Evolutionary conservation across 2,329 filamentous ascomycete genomes (phyloP).

Genomic region (Phaeosphaeriaceae sp.): DNA sequence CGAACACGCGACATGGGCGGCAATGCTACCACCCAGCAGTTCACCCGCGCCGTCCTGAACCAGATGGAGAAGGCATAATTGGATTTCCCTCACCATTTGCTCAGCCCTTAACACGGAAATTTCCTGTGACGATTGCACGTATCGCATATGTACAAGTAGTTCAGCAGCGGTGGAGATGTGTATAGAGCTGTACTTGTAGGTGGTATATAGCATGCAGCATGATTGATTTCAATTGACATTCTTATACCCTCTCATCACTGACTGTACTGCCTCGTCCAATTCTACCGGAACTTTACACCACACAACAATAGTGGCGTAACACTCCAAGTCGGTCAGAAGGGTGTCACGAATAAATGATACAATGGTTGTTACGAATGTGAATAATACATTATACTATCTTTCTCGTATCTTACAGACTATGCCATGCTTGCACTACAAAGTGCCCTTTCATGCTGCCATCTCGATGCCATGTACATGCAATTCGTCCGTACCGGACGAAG

Average conservation of each 20-base stretch:
- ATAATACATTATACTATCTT: slow-evolving; percentile 13
- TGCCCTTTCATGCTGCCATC: background rate
- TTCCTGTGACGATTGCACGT: slow-evolving; percentile 10
- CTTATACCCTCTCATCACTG: slow-evolving; percentile 25
- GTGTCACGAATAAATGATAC: too few relatives aligned
- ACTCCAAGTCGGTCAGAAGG: background rate
- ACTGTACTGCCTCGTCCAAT: too few relatives aligned
- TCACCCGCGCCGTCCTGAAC: slow-evolving; percentile 91
- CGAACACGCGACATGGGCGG: slow-evolving; percentile 98
- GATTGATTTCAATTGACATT: slow-evolving; percentile 41
- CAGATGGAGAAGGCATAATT: slow-evolving; percentile 77
- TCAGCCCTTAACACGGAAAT: slow-evolving; percentile 4
- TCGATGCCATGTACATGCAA: background rate
- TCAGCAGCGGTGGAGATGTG: slow-evolving; percentile 29
- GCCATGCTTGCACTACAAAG: background rate
- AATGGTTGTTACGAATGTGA: background rate
- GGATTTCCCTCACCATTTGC: slow-evolving; percentile 12
- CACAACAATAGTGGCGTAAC: background rate
- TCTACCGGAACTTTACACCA: too few relatives aligned
- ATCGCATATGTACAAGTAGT: slow-evolving; percentile 42
- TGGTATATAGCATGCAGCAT: slow-evolving; percentile 50
- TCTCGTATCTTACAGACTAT: slow-evolving; percentile 8
- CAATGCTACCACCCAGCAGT: slow-evolving; percentile 86
- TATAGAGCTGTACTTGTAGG: slow-evolving; percentile 52
- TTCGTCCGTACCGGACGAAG: background rate